Evolutionary conservation across 73 alveolate species (phyloP).

Genomic region (Uronychia setigera): DNA sequence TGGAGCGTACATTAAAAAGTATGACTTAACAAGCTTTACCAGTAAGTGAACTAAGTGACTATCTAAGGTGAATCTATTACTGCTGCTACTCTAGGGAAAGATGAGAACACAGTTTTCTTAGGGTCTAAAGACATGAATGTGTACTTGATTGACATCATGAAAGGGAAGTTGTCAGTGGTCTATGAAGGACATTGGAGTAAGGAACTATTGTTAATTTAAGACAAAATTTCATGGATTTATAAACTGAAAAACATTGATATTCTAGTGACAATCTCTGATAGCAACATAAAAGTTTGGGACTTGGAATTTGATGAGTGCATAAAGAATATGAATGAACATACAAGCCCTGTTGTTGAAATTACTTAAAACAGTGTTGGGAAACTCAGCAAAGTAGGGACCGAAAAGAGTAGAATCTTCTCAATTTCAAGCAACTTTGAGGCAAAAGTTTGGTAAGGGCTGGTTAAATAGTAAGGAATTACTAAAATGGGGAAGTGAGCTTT

Average conservation of each 20-base stretch:
- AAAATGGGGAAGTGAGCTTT: slow-evolving; percentile 40
- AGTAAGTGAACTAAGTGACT: neutral
- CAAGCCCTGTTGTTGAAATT: slow-evolving; percentile 37
- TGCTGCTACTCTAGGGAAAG: slow-evolving; percentile 53
- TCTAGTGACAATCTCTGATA: slow-evolving; percentile 54
- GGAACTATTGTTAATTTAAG: slow-evolving; percentile 12
- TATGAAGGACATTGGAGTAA: slow-evolving; percentile 77
- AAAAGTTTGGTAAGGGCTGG: slow-evolving; percentile 8
- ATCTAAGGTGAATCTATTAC: slow-evolving; percentile 29
- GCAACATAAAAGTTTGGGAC: slow-evolving; percentile 75
- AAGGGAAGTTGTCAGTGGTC: slow-evolving; percentile 64
- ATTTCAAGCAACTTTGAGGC: slow-evolving; percentile 49
- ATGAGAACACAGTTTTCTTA: slow-evolving; percentile 47
- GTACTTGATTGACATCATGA: slow-evolving; percentile 37
- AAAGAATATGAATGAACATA: slow-evolving; percentile 65
- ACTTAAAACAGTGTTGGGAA: slow-evolving; percentile 19
- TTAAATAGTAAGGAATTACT: slow-evolving; percentile 43
- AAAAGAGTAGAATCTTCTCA: slow-evolving; percentile 43
- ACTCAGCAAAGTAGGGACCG: slow-evolving; percentile 21
- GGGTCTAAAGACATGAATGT: slow-evolving; percentile 66
- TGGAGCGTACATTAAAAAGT: slow-evolving; percentile 52
- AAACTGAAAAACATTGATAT: slow-evolving; percentile 45
- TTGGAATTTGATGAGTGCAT: slow-evolving; percentile 69
- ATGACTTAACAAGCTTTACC: slow-evolving; percentile 40
- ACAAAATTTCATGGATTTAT: slow-evolving; percentile 35